Evolutionary conservation across 2,329 filamentous ascomycete genomes (phyloP), one percentile per base, ranked within the genome.

Genomic region (Calonectria pseudoturangicola): DNA sequence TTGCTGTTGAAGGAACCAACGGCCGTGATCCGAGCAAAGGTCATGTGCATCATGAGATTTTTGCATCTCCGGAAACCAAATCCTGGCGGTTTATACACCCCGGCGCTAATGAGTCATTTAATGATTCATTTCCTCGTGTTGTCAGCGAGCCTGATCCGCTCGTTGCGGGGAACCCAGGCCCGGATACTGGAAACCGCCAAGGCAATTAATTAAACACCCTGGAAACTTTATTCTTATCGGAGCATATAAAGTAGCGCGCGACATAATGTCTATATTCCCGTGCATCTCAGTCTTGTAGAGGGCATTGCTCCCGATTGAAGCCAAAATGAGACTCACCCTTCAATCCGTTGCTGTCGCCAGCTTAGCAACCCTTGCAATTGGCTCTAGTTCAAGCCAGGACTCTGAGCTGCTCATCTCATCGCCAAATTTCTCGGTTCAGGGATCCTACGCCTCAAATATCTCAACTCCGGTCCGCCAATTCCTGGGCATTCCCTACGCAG

Each of bases 391-490:
- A 15, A 30, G 8, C 2, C 21, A 66, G 6, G 8, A 43, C 6
- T 41, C 39, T n/a, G 48, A 66, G 21, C 48, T 66, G 30, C 66
- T 39, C n/a, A 16, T 63, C 2, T 69, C 56, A 10, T 69, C 66
- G 8, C 66, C 66, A 33, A 69, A 41, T 30, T 69, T 69, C 45
- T 69, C 66, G 9, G 56, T 69, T 28, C 41, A 69, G 30, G 66
- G 66, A 50, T 63, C 66, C 6, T 69, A 63, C 25, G 45, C 45
- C 13, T 21, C 47, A 30, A 66, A 66, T 25, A 56, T 66, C 21
- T 66, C 64, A 45, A 56, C 64, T 1, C 48, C 39, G 18, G 28
- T 70, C 47, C 60, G 68, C 33, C 36, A 56, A 27, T 70, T 70
- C 33, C 58, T 64, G 6, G 68, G 58, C 21, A 70, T 70, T 27